Percentiles rank a stretch among this genome's conserved stretches.
phyloP scores from a whole-genome alignment of 2,329 filamentous ascomycete genomes.

The Cladosporium sp. region DNA sequence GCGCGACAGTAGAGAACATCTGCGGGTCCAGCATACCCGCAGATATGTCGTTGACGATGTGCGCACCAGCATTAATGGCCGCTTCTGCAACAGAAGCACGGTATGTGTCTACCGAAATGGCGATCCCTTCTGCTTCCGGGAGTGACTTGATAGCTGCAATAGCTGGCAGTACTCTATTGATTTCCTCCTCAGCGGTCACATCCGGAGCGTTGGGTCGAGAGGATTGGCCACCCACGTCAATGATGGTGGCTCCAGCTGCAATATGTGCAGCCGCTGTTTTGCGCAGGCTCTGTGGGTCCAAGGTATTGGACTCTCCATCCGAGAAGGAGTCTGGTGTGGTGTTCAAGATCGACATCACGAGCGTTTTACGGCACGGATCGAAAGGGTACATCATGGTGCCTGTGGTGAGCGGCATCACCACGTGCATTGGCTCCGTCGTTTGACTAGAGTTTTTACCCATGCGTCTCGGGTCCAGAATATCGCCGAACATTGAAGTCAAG shows the following conservation, averaged over 20 bases:
- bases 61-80: slow-evolving; percentile 75
- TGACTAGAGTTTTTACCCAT: neutral
- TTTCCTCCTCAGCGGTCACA: slow-evolving; percentile 71
- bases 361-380: slow-evolving; percentile 52
- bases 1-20: slow-evolving; percentile 81
- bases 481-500: neutral
- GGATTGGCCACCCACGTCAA: slow-evolving; percentile 92
- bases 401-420: neutral
- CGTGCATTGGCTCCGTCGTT: neutral
- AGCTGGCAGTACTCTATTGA: slow-evolving; percentile 74
- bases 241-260: slow-evolving; percentile 71
- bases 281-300: slow-evolving; percentile 52
- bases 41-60: slow-evolving; percentile 94
- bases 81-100: slow-evolving; percentile 77
- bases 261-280: slow-evolving; percentile 64
- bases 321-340: slow-evolving; percentile 96
- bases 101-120: slow-evolving; percentile 91
- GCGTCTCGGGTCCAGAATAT: neutral
- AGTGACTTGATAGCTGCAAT: slow-evolving; percentile 70
- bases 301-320: slow-evolving; percentile 70
- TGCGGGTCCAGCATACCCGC: slow-evolving; percentile 73
- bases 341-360: slow-evolving; percentile 92
- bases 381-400: neutral
- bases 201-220: slow-evolving; percentile 75
- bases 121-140: slow-evolving; percentile 62